These are phyloP conservation scores for Ligustrum vulgare DNA, from an alignment of 257 asterid genomes.

Conservation along the genomic window DNA sequence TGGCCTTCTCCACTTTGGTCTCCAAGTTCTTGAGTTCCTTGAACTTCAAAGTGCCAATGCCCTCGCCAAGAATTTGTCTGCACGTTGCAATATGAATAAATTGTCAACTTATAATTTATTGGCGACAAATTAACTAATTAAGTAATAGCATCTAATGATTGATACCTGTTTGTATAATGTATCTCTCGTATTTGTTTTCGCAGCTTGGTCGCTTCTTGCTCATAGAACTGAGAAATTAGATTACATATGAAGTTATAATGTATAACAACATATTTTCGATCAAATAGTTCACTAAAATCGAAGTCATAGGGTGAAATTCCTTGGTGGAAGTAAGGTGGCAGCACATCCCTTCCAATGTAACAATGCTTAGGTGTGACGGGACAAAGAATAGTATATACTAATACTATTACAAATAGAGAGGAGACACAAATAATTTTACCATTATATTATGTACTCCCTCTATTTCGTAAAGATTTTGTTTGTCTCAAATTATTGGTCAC, in stretches of 20 bases:
- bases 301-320: too few relatives aligned
- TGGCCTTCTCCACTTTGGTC: conserved; percentile 69
- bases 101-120: background rate
- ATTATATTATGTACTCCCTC: too few relatives aligned
- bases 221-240: conserved; percentile 56
- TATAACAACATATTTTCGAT: background rate
- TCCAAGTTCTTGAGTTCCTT: conserved; percentile 66
- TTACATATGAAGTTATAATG: background rate
- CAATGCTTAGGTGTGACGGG: too few relatives aligned
- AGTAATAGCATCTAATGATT: background rate
- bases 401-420: too few relatives aligned
- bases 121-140: background rate
- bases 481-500: too few relatives aligned
- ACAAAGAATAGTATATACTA: too few relatives aligned
- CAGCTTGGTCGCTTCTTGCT: conserved; percentile 75
- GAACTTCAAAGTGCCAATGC: conserved; percentile 40
- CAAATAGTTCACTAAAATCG: background rate
- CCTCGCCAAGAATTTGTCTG: conserved; percentile 76
- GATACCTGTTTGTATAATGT: conserved; percentile 59
- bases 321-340: too few relatives aligned
- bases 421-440: too few relatives aligned
- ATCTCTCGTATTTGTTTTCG: conserved; percentile 61
- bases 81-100: background rate
- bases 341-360: too few relatives aligned
- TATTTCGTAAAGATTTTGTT: too few relatives aligned